Base-by-base conservation (phyloP, 495 filamentous ascomycete species). In the Aspergillus sclerotioniger region DNA sequence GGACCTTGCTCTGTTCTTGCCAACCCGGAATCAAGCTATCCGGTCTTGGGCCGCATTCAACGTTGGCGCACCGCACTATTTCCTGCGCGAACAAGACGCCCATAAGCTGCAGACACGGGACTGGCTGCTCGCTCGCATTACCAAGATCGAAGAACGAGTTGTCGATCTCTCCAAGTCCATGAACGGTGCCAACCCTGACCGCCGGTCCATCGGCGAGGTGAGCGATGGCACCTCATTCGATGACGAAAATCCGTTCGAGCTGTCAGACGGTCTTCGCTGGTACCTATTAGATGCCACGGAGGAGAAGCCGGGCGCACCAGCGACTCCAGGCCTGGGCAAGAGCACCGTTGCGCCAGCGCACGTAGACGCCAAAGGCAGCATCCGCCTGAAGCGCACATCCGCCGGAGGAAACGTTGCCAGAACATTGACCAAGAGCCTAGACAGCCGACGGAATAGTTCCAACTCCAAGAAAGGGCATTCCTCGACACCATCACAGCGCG, bases 31-130 rank as follows among this genome's bases (percentile, higher is more conserved):
- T 61, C 92, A 96, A 68, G 88, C 87, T 21, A 94, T 91, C 6
- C 87, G 94, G 9, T 92, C 94, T 3, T 99, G 94, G 94, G 94
- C 94, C 5, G 94, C 95, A 3, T 99, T 99, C 78, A 99, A 99
- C 66, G 87, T 98, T 47, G 91, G 91, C 0, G 93, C 91, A 51
- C 94, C 94, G 13, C 94, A 99, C 70, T 97, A 91, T 74, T 99
- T 99, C 76, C 78, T 99, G 0, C 88, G 91, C 31, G 94, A 99
- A 71, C 90, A 95, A 70, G 92, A 96, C 55, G 78, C 80, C 0
- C 95, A 98, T 65, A 89, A 91, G 57, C 80, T 99, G 12, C 80
- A 86, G 41, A 83, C 79, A 29, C 81, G 91, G 21, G 95, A 98
- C 63, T 99, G 92, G 91, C 83, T 99, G 4, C 85, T 99, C 6